Conservation (phyloP, 768 basidiomycete species). For the Naganishia antarctica region DNA sequence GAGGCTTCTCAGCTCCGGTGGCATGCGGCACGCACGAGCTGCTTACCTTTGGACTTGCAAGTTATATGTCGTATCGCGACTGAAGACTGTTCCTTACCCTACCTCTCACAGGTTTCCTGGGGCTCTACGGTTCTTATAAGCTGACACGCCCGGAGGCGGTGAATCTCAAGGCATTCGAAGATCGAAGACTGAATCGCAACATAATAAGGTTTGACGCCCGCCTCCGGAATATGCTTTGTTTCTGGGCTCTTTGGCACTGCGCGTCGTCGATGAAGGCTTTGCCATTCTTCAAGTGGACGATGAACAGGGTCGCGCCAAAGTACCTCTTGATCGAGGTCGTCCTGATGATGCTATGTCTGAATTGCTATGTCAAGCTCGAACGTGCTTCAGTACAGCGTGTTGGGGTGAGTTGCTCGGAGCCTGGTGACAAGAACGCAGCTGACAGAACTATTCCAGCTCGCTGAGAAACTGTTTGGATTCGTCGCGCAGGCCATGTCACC, state of each 20-base stretch:
- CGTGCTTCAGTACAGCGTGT: no score
- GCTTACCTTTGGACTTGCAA: constrained; percentile 5
- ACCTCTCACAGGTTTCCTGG: constrained; percentile 1
- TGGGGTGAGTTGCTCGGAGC: background rate
- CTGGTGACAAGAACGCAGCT: no score
- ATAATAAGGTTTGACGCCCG: background rate
- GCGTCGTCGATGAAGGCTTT: background rate
- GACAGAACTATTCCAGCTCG: no score
- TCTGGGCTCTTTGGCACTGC: constrained; percentile 9
- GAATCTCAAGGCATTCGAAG: background rate
- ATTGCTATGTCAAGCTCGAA: background rate
- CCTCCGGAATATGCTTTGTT: constrained; percentile 1
- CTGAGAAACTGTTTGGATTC: no score
- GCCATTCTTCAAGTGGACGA: constrained; percentile 3
- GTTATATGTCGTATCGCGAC: background rate
- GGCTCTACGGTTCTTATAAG: constrained; percentile 1
- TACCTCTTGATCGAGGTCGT: constrained; percentile 9
- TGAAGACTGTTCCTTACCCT: background rate
- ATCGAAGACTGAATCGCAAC: background rate
- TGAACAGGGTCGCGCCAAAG: constrained; percentile 8
- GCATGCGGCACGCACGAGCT: background rate
- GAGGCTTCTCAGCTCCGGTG: background rate
- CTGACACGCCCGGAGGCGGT: background rate
- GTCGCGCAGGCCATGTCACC: no score
- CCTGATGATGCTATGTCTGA: constrained; percentile 12